These are phyloP conservation scores for Cupressus sempervirens DNA, from an alignment of 75 land plant genomes.

Conservation along the genomic window DNA sequence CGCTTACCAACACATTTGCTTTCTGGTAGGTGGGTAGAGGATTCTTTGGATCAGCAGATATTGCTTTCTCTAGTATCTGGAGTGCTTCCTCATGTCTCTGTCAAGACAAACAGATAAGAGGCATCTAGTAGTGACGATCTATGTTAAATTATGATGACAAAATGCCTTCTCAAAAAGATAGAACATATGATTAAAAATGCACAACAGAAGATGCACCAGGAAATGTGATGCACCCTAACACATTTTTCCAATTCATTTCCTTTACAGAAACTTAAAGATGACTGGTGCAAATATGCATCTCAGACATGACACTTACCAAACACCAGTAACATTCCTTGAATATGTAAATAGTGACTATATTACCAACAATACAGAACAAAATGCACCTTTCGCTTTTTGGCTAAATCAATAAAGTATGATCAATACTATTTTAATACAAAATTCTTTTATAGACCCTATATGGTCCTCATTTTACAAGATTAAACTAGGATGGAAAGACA, in stretches of 20 bases:
- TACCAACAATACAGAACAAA: not conserved
- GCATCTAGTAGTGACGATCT: not conserved
- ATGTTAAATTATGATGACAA: not conserved
- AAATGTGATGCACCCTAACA: not conserved
- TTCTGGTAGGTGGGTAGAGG: slow-evolving; percentile 97
- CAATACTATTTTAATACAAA: not conserved
- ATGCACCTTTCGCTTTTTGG: not conserved
- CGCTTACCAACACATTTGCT: slow-evolving; percentile 73
- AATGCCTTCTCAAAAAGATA: not conserved
- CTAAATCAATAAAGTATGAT: not conserved
- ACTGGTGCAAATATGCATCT: not conserved
- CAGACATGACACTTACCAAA: not conserved
- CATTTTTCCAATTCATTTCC: not conserved
- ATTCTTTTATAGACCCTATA: not conserved
- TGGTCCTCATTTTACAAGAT: not conserved
- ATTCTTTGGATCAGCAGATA: slow-evolving; percentile 88
- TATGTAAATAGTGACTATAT: not conserved
- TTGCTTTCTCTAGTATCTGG: slow-evolving; percentile 75
- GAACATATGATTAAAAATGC: not conserved
- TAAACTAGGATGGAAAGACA: not conserved
- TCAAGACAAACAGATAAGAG: not conserved
- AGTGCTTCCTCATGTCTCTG: slow-evolving; percentile 87
- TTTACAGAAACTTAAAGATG: not conserved
- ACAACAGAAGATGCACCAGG: not conserved
- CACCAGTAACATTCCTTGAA: not conserved